Evolutionary conservation across 2,329 filamentous ascomycete genomes (phyloP), one percentile per base, ranked within the genome.

Genomic region (Ceratocystiopsis sp.): DNA sequence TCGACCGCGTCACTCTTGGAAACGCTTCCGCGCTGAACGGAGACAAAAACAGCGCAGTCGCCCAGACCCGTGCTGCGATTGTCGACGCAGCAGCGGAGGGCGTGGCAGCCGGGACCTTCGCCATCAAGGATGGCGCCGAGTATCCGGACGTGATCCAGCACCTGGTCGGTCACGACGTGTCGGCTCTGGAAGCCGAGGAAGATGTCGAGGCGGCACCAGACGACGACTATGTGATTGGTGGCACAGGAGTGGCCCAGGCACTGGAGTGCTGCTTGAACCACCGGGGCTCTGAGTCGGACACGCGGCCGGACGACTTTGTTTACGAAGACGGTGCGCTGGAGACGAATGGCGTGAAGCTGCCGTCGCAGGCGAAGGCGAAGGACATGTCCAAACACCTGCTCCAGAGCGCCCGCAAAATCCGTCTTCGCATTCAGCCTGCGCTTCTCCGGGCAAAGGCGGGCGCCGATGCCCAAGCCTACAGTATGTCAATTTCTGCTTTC

Each of bases 161-260:
- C 57, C 74, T 96, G 37, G 83, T 95, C 32, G 87, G 87, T 5
- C 74, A 84, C 51, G 71, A 75, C 44, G 62, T 67, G 21, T 54
- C 63, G 42, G 53, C 59, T 34, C 66, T 56, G 58, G 74, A 57
- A 59, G 71, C 55, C 51, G 69, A 73, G 18, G 76, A 80, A 38
- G 73, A 79, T 18, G 68, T 75, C 37, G 75, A 80, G 3, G 68
- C 78, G 12, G 80, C 85, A 8, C 83, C 86, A 0, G 85, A 94
- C 50, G 82, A 93, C 46, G 85, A 95, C 58, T 96, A 96, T 59
- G 86, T 96, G 38, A 91, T 96, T 53, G 87, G 89, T 17, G 89
- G 89, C 15, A 94, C 86, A 1, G 91, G 89, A 21, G 85, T 98
- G 2, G 89, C 93, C 40, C 95, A 94, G 62, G 91, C 91, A 5